Conservation (phyloP, 768 basidiomycete species). For the Termitomyces sp. region DNA sequence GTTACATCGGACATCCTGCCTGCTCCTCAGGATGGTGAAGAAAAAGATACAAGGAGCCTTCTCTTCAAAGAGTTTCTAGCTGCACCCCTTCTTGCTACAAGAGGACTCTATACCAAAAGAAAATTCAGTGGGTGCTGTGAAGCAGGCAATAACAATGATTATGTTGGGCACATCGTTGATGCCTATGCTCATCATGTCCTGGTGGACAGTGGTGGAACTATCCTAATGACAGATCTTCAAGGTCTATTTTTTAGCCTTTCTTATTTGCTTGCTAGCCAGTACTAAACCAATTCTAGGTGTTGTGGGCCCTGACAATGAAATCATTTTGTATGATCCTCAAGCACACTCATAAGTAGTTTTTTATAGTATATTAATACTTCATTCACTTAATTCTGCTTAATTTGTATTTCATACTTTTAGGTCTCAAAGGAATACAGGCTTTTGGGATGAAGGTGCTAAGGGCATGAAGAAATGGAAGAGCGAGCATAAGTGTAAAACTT, state of each 20-base stretch:
- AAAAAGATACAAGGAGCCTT: background rate
- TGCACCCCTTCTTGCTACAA: background rate
- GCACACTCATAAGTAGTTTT: conserved; percentile 1
- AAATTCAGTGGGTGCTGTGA: conserved; percentile 3
- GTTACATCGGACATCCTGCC: background rate
- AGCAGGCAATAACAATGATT: background rate
- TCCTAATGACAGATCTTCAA: conserved; percentile 1
- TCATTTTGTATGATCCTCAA: background rate
- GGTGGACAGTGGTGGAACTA: background rate
- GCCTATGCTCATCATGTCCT: background rate
- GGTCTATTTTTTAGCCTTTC: background rate
- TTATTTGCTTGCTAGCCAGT: no score
- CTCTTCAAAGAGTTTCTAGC: background rate
- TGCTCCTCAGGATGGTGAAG: background rate
- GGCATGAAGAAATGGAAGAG: conserved; percentile 1
- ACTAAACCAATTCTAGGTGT: background rate
- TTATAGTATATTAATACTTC: no score
- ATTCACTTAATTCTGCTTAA: no score
- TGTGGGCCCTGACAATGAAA: no score
- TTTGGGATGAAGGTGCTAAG: conserved; percentile 1
- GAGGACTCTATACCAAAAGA: background rate
- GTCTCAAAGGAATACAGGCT: background rate
- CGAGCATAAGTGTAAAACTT: conserved; percentile 7
- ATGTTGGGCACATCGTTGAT: background rate
- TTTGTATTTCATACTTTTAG: no score